These are phyloP conservation scores for Tolypocladium ovalisporum DNA, from an alignment of 2,329 filamentous ascomycete genomes.

Conservation along the genomic window DNA sequence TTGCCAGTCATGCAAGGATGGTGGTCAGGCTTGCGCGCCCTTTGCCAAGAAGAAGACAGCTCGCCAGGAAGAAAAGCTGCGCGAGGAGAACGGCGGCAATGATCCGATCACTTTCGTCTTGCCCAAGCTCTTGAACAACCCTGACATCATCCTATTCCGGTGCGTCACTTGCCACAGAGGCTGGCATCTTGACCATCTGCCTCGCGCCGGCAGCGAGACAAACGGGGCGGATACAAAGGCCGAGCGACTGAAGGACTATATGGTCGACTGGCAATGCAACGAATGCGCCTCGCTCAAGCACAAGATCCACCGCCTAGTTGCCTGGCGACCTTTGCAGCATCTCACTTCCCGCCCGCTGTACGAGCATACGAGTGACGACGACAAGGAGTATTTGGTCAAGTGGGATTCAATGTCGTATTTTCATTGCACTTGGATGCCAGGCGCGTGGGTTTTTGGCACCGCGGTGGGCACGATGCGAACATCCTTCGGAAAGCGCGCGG, in stretches of 20 bases:
- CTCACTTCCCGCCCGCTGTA: constrained; percentile 15
- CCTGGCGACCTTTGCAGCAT: constrained; percentile 65
- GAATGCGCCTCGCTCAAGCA: constrained; percentile 56
- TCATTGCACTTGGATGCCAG: constrained; percentile 77
- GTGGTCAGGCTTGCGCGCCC: constrained; percentile 60
- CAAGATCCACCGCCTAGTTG: constrained; percentile 70
- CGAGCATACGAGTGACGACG: constrained; percentile 44
- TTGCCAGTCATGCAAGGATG: constrained; percentile 59
- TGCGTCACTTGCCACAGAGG: constrained; percentile 66
- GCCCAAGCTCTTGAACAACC: constrained; percentile 58
- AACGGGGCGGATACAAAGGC: constrained; percentile 20
- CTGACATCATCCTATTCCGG: constrained; percentile 68
- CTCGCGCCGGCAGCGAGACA: constrained; percentile 28
- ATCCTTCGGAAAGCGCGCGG: constrained; percentile 64
- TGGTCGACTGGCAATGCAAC: constrained; percentile 65
- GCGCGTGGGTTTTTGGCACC: constrained; percentile 76
- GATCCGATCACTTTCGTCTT: constrained; percentile 64
- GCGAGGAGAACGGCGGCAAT: constrained; percentile 65
- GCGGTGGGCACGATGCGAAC: constrained; percentile 53
- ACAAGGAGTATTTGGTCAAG: constrained; percentile 89
- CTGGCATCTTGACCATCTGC: constrained; percentile 79
- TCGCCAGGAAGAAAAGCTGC: constrained; percentile 72
- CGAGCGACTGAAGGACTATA: constrained; percentile 62
- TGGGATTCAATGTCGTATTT: constrained; percentile 76
- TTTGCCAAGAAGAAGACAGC: constrained; percentile 65